These are phyloP conservation scores for Tuctoria greenei DNA, from an alignment of 176 grass and related monocot species.

Conservation along the genomic window DNA sequence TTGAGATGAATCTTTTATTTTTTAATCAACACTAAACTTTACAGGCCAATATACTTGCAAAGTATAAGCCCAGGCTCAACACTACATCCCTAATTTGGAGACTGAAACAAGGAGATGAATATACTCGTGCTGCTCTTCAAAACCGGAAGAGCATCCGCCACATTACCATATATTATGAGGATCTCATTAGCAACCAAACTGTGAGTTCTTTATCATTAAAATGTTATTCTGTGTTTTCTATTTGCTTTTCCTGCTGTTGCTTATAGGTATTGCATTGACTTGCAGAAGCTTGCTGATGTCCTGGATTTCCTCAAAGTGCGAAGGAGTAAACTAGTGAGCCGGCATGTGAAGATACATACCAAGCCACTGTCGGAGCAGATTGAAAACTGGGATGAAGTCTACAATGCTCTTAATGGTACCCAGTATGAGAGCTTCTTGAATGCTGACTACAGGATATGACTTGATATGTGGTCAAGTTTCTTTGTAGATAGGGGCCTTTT, in stretches of 20 bases:
- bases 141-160: slow-evolving; percentile 60
- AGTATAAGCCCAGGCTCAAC: slow-evolving; percentile 77
- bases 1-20: slow-evolving; percentile 26
- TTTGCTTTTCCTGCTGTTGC: slow-evolving; percentile 5
- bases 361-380: slow-evolving; percentile 64
- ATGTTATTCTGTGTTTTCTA: not conserved
- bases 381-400: slow-evolving; percentile 83
- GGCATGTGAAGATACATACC: slow-evolving; percentile 83
- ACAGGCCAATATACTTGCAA: slow-evolving; percentile 73
- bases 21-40: not conserved
- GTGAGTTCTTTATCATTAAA: slow-evolving; percentile 47
- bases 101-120: slow-evolving; percentile 50
- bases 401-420: slow-evolving; percentile 57
- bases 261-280: not conserved
- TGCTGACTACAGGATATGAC: slow-evolving; percentile 61
- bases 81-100: slow-evolving; percentile 49
- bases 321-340: slow-evolving; percentile 51
- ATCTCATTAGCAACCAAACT: slow-evolving; percentile 65
- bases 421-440: slow-evolving; percentile 74
- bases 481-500: slow-evolving; percentile 4
- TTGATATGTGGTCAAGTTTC: not conserved
- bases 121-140: slow-evolving; percentile 48
- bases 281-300: slow-evolving; percentile 76
- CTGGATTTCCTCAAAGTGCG: slow-evolving; percentile 69
- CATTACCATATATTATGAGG: slow-evolving; percentile 73